Percentiles rank a stretch among this genome's conserved stretches.
Conservation (phyloP, 192 early-diverging fungal genomes). For the Backusella macrospora region DNA sequence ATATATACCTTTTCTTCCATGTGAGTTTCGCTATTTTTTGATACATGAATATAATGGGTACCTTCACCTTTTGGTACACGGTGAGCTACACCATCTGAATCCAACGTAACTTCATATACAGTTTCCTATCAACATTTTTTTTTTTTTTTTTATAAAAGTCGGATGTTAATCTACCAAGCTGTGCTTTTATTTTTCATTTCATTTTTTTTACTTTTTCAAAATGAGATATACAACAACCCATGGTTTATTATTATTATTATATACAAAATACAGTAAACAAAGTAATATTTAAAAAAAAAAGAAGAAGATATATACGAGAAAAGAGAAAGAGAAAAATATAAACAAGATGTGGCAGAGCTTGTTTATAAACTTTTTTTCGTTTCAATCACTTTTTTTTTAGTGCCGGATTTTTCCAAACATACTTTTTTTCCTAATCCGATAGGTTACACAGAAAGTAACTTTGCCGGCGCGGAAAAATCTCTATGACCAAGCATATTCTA, state of each 20-base stretch:
- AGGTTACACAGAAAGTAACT: background rate
- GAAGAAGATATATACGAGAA: background rate
- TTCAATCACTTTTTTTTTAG: constrained; percentile 2
- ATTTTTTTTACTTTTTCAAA: background rate
- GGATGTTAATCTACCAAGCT: background rate
- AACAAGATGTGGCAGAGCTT: constrained; percentile 5
- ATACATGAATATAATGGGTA: constrained; percentile 40
- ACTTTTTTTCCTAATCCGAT: background rate
- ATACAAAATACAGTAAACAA: background rate
- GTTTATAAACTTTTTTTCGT: constrained; percentile 8
- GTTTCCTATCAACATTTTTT: constrained; percentile 21
- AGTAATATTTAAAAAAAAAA: constrained; percentile 3
- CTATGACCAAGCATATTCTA: constrained; percentile 4
- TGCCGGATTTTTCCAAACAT: background rate
- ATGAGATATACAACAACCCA: constrained; percentile 34
- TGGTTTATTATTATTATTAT: constrained; percentile 19
- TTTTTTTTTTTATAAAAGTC: background rate
- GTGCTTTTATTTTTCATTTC: background rate
- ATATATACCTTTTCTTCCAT: constrained; percentile 36
- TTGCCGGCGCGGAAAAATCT: constrained; percentile 9
- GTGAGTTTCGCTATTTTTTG: constrained; percentile 30
- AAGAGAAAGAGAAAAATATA: constrained; percentile 12
- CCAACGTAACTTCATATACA: constrained; percentile 38
- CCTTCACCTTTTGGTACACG: constrained; percentile 39
- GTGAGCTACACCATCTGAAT: constrained; percentile 34